Conservation (phyloP, 2,329 filamentous ascomycete genomes). For the Botrytis porri region DNA sequence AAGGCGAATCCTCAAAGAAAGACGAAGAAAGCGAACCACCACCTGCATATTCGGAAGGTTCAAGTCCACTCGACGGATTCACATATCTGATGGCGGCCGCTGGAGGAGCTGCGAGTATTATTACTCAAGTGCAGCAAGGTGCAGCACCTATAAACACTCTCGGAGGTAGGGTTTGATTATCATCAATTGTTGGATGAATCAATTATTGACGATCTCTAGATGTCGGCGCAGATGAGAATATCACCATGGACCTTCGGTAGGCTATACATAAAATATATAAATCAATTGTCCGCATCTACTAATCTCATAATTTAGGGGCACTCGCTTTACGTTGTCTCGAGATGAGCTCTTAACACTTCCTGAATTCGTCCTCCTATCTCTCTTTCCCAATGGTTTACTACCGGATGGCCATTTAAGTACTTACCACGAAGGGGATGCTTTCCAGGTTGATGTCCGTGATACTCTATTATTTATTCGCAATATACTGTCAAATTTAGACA, state of each 20-base stretch:
- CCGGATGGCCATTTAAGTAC: slow-evolving; percentile 94
- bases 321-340: slow-evolving; percentile 86
- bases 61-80: slow-evolving; percentile 87
- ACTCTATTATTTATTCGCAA: slow-evolving; percentile 35
- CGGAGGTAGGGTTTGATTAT: slow-evolving; percentile 59
- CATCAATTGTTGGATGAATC: not conserved
- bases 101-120: slow-evolving; percentile 95
- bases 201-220: slow-evolving; percentile 46
- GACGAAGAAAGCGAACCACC: slow-evolving; percentile 86
- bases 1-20: slow-evolving; percentile 72
- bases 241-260: slow-evolving; percentile 90
- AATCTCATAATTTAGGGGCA: slow-evolving; percentile 61
- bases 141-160: slow-evolving; percentile 82
- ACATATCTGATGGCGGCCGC: slow-evolving; percentile 97
- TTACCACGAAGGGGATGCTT: slow-evolving; percentile 88
- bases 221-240: slow-evolving; percentile 88
- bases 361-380: slow-evolving; percentile 94
- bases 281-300: slow-evolving; percentile 30
- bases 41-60: slow-evolving; percentile 92
- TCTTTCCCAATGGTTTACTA: slow-evolving; percentile 97
- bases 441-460: slow-evolving; percentile 89
- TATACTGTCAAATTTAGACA: slow-evolving; percentile 41
- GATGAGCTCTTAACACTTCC: slow-evolving; percentile 94
- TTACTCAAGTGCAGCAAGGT: slow-evolving; percentile 96
- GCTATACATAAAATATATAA: slow-evolving; percentile 29